phyloP scores from a whole-genome alignment of 2,329 filamentous ascomycete species.

The Corinectria fuckeliana region DNA sequence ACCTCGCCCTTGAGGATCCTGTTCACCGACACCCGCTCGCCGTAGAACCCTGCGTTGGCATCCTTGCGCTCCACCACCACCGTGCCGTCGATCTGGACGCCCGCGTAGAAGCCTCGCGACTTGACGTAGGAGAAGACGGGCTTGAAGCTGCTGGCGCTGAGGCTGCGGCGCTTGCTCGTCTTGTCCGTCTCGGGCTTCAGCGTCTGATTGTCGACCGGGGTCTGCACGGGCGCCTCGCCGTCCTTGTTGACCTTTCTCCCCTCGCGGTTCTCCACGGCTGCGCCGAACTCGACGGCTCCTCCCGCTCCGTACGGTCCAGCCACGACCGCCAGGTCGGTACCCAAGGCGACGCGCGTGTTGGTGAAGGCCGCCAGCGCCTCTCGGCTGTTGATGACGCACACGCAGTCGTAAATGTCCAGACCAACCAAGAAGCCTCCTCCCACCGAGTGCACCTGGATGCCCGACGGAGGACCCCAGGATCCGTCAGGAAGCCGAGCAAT shows the following conservation, averaged over 20 bases:
- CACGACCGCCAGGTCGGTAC: constrained; percentile 77
- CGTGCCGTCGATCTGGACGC: constrained; percentile 85
- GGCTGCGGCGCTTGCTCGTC: constrained; percentile 40
- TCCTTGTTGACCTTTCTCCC: constrained; percentile 53
- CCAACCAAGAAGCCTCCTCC: constrained; percentile 82
- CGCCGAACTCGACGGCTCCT: constrained; percentile 69
- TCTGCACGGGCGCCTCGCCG: constrained; percentile 12
- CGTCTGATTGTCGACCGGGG: constrained; percentile 23
- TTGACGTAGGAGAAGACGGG: constrained; percentile 78
- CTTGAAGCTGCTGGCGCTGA: constrained; percentile 40
- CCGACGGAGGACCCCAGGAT: constrained; percentile 80
- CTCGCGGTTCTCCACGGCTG: constrained; percentile 35
- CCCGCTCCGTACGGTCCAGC: constrained; percentile 75
- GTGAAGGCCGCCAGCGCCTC: constrained; percentile 80
- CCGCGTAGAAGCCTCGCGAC: constrained; percentile 86
- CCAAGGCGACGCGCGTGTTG: constrained; percentile 75
- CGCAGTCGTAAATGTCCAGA: constrained; percentile 88
- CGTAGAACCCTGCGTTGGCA: constrained; percentile 88
- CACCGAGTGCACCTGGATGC: constrained; percentile 81
- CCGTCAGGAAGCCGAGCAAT: constrained; percentile 68
- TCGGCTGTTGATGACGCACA: constrained; percentile 82
- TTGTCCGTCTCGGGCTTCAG: constrained; percentile 38
- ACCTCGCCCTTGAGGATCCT: constrained; percentile 56
- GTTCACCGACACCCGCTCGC: constrained; percentile 58
- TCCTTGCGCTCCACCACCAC: constrained; percentile 85